A percentile compares a stretch with the other conserved stretches of the same genome.
Evolutionary conservation across 2,329 filamentous ascomycete genomes (phyloP).

Genomic region (Paracorniculantispora psalliotae): DNA sequence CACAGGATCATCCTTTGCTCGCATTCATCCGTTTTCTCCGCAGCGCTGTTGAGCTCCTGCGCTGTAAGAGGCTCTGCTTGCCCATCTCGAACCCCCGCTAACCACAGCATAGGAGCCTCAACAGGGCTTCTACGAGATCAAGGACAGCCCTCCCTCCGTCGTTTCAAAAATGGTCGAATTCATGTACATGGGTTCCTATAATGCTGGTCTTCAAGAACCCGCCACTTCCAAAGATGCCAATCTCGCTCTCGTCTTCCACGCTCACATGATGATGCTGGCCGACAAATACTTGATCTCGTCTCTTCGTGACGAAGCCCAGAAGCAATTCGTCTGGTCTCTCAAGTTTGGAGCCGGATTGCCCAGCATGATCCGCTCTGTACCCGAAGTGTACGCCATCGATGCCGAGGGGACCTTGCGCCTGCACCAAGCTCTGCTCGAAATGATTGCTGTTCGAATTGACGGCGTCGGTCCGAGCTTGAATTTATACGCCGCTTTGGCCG

Average conservation of each 20-base stretch:
- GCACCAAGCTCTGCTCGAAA: neutral
- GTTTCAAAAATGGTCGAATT: neutral
- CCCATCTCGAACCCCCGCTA: neutral
- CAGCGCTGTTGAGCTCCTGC: neutral
- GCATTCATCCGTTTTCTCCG: neutral
- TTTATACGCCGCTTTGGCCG: neutral
- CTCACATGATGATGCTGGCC: neutral
- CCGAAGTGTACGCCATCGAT: neutral
- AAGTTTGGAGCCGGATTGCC: neutral
- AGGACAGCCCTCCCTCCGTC: neutral
- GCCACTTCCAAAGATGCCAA: neutral
- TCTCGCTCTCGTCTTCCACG: neutral
- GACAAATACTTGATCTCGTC: neutral
- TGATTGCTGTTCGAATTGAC: neutral
- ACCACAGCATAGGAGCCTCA: neutral
- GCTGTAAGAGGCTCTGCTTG: neutral
- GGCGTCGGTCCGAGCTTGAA: neutral
- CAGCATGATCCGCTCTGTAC: neutral
- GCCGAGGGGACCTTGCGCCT: neutral
- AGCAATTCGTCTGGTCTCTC: neutral
- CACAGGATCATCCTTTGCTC: neutral
- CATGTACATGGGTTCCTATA: neutral
- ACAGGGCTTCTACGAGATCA: neutral
- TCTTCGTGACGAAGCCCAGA: neutral
- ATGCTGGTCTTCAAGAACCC: fast-evolving